A percentile compares a stretch with the other conserved stretches of the same genome.
These are phyloP conservation scores for Dichotomopilus funicola DNA, from an alignment of 2,329 filamentous ascomycete genomes.

Conservation along the genomic window DNA sequence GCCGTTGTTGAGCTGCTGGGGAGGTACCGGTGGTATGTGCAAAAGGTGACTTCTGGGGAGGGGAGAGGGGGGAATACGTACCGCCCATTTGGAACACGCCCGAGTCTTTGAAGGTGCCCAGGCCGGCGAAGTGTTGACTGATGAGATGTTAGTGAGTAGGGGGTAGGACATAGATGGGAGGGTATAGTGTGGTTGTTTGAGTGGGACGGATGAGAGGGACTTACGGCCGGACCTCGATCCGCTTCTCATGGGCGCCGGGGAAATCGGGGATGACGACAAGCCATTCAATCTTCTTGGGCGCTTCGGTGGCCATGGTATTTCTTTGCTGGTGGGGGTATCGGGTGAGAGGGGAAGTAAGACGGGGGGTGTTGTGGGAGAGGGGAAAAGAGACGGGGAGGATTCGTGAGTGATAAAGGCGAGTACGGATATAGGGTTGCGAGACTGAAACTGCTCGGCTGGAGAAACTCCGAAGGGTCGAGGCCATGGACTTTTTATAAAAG, in stretches of 20 bases:
- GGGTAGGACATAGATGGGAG: background rate
- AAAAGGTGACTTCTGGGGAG: background rate
- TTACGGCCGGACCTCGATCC: conserved; percentile 54
- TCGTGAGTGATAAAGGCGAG: background rate
- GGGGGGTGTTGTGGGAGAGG: background rate
- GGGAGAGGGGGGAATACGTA: conserved; percentile 29
- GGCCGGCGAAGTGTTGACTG: conserved; percentile 48
- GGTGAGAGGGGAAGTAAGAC: background rate
- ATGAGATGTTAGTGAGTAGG: background rate
- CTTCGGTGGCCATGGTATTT: conserved; percentile 20
- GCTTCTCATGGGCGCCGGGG: conserved; percentile 52
- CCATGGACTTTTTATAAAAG: conserved; percentile 5
- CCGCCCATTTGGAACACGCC: conserved; percentile 61
- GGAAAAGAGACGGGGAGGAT: background rate
- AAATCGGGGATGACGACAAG: conserved; percentile 64
- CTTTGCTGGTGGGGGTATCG: background rate
- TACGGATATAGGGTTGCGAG: background rate
- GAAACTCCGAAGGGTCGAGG: conserved; percentile 6
- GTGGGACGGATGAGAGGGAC: conserved; percentile 22
- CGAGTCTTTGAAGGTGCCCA: conserved; percentile 46
- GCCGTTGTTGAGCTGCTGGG: background rate
- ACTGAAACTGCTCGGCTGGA: background rate
- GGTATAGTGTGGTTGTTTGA: background rate
- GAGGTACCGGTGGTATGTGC: background rate
- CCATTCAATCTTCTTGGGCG: conserved; percentile 53